A percentile compares a stretch with the other conserved stretches of the same genome.
These are phyloP conservation scores for Annulohypoxylon nitens DNA, from an alignment of 495 filamentous ascomycete genomes.

Conservation along the genomic window DNA sequence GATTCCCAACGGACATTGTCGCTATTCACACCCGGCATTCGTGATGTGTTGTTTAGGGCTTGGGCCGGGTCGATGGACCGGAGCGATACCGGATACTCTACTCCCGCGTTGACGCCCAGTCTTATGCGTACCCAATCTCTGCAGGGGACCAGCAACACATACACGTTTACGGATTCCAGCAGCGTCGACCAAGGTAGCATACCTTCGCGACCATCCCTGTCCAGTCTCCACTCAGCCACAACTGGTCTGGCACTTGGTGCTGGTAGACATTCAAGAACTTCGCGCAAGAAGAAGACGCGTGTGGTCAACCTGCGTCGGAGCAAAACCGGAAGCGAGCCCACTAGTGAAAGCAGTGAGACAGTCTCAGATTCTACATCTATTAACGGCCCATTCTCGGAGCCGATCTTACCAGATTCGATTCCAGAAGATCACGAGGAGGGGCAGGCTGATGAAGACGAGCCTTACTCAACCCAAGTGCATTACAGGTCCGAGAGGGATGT, in stretches of 20 bases:
- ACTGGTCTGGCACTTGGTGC: slow-evolving; percentile 75
- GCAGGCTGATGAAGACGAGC: slow-evolving; percentile 58
- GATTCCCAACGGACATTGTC: slow-evolving; percentile 89
- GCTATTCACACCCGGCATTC: slow-evolving; percentile 84
- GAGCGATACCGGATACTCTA: slow-evolving; percentile 68
- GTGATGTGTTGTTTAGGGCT: slow-evolving; percentile 88
- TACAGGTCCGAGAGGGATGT: slow-evolving; percentile 52
- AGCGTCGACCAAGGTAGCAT: slow-evolving; percentile 63
- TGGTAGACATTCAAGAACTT: slow-evolving; percentile 72
- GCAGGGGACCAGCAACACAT: slow-evolving; percentile 70
- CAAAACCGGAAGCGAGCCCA: slow-evolving; percentile 68
- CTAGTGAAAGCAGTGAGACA: slow-evolving; percentile 59
- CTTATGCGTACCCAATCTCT: slow-evolving; percentile 73
- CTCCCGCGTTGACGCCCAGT: slow-evolving; percentile 65
- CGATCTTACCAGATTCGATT: slow-evolving; percentile 56
- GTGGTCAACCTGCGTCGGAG: slow-evolving; percentile 88
- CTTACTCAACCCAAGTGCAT: slow-evolving; percentile 57
- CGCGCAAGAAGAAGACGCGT: slow-evolving; percentile 88
- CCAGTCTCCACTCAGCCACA: slow-evolving; percentile 63
- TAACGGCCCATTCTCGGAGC: slow-evolving; percentile 64
- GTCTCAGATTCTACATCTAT: slow-evolving; percentile 55
- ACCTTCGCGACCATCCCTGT: slow-evolving; percentile 61
- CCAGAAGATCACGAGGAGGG: slow-evolving; percentile 70
- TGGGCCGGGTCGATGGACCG: slow-evolving; percentile 88
- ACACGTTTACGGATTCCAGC: slow-evolving; percentile 70